These are phyloP conservation scores for Scleroderma bovista DNA, from an alignment of 768 basidiomycete genomes.

Conservation along the genomic window DNA sequence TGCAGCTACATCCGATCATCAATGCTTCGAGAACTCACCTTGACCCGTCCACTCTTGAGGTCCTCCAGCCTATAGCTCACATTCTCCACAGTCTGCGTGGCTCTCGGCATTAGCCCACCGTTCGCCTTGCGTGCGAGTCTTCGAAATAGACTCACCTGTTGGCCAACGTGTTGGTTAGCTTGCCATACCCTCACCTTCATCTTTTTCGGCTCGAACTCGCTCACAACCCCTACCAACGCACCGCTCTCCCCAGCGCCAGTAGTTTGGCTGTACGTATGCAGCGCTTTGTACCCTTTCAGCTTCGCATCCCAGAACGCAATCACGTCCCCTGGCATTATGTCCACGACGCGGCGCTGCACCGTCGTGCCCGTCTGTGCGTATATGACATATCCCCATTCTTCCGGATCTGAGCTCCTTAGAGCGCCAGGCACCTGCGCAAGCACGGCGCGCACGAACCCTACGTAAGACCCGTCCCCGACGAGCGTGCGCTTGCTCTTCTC, in stretches of 20 bases:
- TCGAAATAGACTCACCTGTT: constrained; percentile 51
- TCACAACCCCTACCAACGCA: constrained; percentile 67
- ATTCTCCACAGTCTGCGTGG: constrained; percentile 55
- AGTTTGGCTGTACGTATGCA: constrained; percentile 65
- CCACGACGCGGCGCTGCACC: constrained; percentile 69
- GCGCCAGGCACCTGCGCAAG: constrained; percentile 64
- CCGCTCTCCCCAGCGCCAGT: constrained; percentile 45
- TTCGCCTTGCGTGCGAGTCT: constrained; percentile 25
- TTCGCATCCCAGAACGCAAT: constrained; percentile 69
- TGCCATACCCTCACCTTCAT: constrained; percentile 80
- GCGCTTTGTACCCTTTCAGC: constrained; percentile 74
- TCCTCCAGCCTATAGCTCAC: constrained; percentile 89
- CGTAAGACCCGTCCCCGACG: constrained; percentile 80
- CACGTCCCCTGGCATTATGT: constrained; percentile 85
- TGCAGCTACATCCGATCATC: neutral
- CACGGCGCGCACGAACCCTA: constrained; percentile 69
- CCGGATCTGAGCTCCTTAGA: constrained; percentile 26
- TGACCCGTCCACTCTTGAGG: constrained; percentile 76
- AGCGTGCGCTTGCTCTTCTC: constrained; percentile 74
- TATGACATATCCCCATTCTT: constrained; percentile 65
- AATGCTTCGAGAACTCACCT: constrained; percentile 40
- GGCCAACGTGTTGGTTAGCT: constrained; percentile 81
- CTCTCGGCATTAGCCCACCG: constrained; percentile 32
- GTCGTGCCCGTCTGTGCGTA: constrained; percentile 63
- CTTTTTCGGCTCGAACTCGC: constrained; percentile 84